Percentiles rank a stretch among this genome's conserved stretches.
phyloP scores from a whole-genome alignment of 306 rosid species.

The Pterocarpus santalinus region DNA sequence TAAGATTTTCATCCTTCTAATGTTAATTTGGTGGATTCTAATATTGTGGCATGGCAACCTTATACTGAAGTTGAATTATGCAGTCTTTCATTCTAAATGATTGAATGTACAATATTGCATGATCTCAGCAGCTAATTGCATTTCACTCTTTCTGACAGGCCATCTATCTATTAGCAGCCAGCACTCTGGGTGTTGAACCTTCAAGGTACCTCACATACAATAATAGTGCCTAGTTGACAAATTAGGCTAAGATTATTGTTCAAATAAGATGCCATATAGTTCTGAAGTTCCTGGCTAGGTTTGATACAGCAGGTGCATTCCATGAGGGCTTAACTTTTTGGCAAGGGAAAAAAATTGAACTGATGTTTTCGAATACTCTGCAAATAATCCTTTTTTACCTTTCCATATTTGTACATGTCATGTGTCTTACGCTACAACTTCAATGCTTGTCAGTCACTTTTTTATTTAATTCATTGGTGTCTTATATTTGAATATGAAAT shows the following conservation, averaged over 20 bases:
- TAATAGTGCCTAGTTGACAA: constrained; percentile 22
- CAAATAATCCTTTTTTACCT: constrained; percentile 27
- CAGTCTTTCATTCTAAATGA: constrained; percentile 10
- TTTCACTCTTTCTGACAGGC: constrained; percentile 72
- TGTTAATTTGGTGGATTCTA: constrained; percentile 19
- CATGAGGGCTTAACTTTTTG: constrained; percentile 22
- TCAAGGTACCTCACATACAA: constrained; percentile 68
- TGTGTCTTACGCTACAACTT: constrained; percentile 1
- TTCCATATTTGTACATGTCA: neutral
- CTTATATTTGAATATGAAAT: constrained; percentile 37
- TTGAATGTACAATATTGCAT: constrained; percentile 19
- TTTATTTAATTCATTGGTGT: constrained; percentile 22
- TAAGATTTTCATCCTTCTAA: constrained; percentile 53
- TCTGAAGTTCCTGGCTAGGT: constrained; percentile 38
- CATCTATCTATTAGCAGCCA: constrained; percentile 85
- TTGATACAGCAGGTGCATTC: constrained; percentile 17
- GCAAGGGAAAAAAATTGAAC: neutral
- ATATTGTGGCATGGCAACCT: neutral
- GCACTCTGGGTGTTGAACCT: constrained; percentile 86
- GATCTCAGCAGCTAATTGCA: constrained; percentile 43
- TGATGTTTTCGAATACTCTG: constrained; percentile 22
- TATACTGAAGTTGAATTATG: constrained; percentile 10
- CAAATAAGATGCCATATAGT: constrained; percentile 12
- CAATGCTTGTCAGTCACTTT: neutral
- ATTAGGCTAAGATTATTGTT: constrained; percentile 28